phyloP scores from a whole-genome alignment of 768 basidiomycete genomes.

The Chalciporus piperatus region DNA sequence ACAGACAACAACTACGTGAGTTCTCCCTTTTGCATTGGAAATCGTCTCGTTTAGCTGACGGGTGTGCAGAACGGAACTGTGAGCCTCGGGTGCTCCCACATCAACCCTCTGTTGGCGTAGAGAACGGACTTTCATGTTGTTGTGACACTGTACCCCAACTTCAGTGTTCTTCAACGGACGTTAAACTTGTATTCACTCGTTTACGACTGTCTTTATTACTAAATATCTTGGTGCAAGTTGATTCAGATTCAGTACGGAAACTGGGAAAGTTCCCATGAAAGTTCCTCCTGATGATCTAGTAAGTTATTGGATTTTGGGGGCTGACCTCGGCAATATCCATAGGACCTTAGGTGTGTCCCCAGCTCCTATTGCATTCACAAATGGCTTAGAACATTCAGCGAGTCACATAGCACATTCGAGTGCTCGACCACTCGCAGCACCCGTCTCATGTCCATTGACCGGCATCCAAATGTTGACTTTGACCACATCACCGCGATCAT shows the following conservation, averaged over 20 bases:
- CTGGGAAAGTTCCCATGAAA: background rate
- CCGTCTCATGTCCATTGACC: background rate
- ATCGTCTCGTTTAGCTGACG: background rate
- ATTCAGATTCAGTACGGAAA: background rate
- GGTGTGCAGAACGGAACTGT: slow-evolving; percentile 4
- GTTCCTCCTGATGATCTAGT: background rate
- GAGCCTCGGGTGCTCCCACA: slow-evolving; percentile 14
- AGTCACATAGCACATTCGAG: background rate
- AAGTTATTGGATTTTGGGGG: background rate
- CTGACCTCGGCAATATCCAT: background rate
- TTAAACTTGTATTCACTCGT: background rate
- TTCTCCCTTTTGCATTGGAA: background rate
- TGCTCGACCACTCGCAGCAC: background rate
- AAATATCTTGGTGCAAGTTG: background rate
- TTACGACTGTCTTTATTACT: background rate
- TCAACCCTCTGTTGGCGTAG: slow-evolving; percentile 2
- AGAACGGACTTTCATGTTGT: background rate
- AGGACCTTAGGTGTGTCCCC: background rate
- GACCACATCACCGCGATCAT: background rate
- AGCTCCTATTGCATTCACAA: no score
- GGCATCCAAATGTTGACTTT: background rate
- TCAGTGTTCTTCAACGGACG: background rate
- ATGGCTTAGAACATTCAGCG: no score
- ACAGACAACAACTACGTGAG: slow-evolving; percentile 13
- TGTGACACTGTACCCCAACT: background rate